Conservation (phyloP, 169 alveolate species). For the Plasmodium blacklocki region DNA sequence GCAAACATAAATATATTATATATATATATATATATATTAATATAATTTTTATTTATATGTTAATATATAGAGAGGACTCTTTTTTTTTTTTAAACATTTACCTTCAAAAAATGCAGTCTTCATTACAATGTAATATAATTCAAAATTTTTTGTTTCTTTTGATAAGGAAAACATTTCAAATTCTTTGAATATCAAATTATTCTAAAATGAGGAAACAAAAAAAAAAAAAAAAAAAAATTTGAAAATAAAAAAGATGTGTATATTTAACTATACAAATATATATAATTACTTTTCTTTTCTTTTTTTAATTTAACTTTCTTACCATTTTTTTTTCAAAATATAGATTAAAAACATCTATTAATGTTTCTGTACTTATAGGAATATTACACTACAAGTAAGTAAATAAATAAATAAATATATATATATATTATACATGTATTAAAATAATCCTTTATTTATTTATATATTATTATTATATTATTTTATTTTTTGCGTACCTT, state of each 20-base stretch:
- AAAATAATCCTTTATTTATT: neutral
- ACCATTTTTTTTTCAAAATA: slow-evolving; percentile 56
- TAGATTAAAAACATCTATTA: slow-evolving; percentile 58
- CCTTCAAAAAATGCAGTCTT: slow-evolving; percentile 74
- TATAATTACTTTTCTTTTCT: neutral
- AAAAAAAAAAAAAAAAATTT: neutral
- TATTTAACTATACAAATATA: neutral
- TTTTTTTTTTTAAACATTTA: slow-evolving; percentile 1
- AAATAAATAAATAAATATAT: neutral
- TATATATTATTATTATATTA: neutral
- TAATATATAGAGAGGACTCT: neutral
- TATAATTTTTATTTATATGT: neutral
- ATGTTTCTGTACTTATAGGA: slow-evolving; percentile 41
- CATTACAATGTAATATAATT: slow-evolving; percentile 68
- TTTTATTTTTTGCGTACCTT: slow-evolving; percentile 26
- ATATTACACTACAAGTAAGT: slow-evolving; percentile 32
- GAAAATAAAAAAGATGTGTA: neutral
- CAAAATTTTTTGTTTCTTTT: slow-evolving; percentile 23
- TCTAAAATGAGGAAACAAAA: slow-evolving; percentile 32
- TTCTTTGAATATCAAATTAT: slow-evolving; percentile 55
- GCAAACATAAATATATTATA: neutral
- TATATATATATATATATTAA: slow-evolving; percentile 9
- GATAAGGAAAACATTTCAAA: slow-evolving; percentile 55
- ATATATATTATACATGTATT: neutral
- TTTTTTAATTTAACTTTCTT: slow-evolving; percentile 15